Percentiles rank a stretch among this genome's conserved stretches.
These are phyloP conservation scores for Ogataea salicorniae DNA, from an alignment of 805 yeast genomes.

Conservation along the genomic window DNA sequence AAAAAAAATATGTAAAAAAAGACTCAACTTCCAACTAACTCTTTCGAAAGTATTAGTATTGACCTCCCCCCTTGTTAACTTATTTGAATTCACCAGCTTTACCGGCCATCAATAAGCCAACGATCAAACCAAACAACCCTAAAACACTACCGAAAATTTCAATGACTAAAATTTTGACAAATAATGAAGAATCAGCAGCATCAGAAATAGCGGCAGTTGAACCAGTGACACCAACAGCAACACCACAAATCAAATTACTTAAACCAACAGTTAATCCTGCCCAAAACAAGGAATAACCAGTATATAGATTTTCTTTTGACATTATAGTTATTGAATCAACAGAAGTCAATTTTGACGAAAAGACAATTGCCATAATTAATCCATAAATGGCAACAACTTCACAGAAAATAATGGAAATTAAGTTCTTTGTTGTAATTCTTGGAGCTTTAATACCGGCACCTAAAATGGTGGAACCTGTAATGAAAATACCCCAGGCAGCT, in stretches of 20 bases:
- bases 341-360: constrained; percentile 76
- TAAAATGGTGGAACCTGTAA: constrained; percentile 88
- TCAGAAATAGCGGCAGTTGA: constrained; percentile 98
- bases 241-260: constrained; percentile 91
- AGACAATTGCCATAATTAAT: constrained; percentile 94
- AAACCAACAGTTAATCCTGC: constrained; percentile 96
- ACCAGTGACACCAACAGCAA: constrained; percentile 96
- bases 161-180: constrained; percentile 92
- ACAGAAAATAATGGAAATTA: constrained; percentile 95
- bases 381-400: constrained; percentile 99
- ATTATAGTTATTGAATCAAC: constrained; percentile 60
- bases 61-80: neutral
- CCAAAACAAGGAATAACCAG: constrained; percentile 96
- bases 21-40: neutral
- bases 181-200: constrained; percentile 93
- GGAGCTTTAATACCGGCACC: constrained; percentile 99
- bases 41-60: neutral
- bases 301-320: constrained; percentile 83
- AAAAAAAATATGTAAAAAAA: neutral
- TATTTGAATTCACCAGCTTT: constrained; percentile 83
- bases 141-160: constrained; percentile 96
- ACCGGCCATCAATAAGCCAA: constrained; percentile 94
- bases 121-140: constrained; percentile 94
- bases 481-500: constrained; percentile 98
- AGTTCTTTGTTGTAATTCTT: constrained; percentile 92